Conservation (phyloP, 768 basidiomycete species). For the Hemileccinum impolitum region DNA sequence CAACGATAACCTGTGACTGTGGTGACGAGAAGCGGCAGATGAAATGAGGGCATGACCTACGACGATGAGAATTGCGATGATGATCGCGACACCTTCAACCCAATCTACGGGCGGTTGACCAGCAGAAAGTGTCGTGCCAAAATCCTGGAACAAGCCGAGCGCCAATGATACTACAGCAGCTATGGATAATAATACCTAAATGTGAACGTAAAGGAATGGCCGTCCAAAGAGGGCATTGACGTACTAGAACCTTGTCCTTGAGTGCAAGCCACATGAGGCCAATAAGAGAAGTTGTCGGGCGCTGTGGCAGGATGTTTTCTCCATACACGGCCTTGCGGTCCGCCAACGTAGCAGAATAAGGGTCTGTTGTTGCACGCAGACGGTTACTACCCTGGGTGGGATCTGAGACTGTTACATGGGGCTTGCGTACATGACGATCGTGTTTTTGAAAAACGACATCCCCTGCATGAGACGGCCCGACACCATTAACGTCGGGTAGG, state of each 20-base stretch:
- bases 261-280: constrained; percentile 81
- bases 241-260: constrained; percentile 86
- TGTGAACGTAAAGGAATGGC: constrained; percentile 1
- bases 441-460: constrained; percentile 33
- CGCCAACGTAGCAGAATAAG: constrained; percentile 44
- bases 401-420: neutral
- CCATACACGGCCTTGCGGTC: constrained; percentile 71
- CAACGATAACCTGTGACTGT: constrained; percentile 69
- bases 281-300: constrained; percentile 66
- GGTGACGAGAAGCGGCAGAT: neutral
- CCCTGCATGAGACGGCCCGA: constrained; percentile 21
- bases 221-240: constrained; percentile 24
- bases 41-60: constrained; percentile 38
- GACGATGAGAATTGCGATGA: constrained; percentile 72
- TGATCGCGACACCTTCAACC: constrained; percentile 91
- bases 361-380: constrained; percentile 4
- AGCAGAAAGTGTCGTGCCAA: constrained; percentile 62
- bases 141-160: constrained; percentile 91
- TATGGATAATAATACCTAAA: constrained; percentile 81
- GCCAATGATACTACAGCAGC: constrained; percentile 92
- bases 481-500: neutral
- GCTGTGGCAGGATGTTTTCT: constrained; percentile 66
- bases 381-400: constrained; percentile 7
- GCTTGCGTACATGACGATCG: constrained; percentile 14
- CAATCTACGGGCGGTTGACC: constrained; percentile 84